Evolutionary conservation across 352 stramenopile species (phyloP), one percentile per base, ranked within the genome.

Genomic region (Phytopythium helicoides): DNA sequence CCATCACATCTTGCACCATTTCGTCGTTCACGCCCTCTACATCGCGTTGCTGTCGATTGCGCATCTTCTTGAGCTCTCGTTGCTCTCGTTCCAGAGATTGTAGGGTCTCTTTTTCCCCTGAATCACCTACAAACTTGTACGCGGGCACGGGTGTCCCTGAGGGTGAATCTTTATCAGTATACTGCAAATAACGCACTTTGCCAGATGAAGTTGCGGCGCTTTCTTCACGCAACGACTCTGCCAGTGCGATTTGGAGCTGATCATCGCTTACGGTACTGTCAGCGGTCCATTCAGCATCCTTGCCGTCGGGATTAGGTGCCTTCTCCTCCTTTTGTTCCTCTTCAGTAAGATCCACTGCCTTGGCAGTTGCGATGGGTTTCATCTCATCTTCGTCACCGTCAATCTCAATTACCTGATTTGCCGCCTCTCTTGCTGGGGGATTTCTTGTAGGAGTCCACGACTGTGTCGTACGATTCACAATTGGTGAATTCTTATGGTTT

Each of bases 1-100:
- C 74, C 76, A 99, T 97, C 4, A 99, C 90, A 47, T 99, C 96
- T 38, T 94, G 75, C 37, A 97, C 92, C 96, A 99, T 99, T 60
- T 99, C 96, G 42, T 99, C 94, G 16, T 92, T 98, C 22, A 99
- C 86, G 10, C 86, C 91, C 53, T 97, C 92, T n/a, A 87, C 86
- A 50, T 99, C 94, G 9, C 93, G 79, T 56, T 94, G 56, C 40
- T 93, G 81, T 1, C 81, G 78, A 64, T 71, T 91, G 5, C 84
- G 80, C 14, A 87, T 62, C 18, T 85, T 94, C 45, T 91, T 93
- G 8, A 94, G 46, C 39, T 94, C 82, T 2, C 47, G 49, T 31
- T 95, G 76, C 22, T 93, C 73, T 16, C 67, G 66, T 55, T 79
- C 62, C 34, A 92, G 59, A 22, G 63, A 58, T 8, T 42, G 58